phyloP scores from a whole-genome alignment of 1,284 basidiomycete genomes.

The Apiotrichum veenhuisii region DNA sequence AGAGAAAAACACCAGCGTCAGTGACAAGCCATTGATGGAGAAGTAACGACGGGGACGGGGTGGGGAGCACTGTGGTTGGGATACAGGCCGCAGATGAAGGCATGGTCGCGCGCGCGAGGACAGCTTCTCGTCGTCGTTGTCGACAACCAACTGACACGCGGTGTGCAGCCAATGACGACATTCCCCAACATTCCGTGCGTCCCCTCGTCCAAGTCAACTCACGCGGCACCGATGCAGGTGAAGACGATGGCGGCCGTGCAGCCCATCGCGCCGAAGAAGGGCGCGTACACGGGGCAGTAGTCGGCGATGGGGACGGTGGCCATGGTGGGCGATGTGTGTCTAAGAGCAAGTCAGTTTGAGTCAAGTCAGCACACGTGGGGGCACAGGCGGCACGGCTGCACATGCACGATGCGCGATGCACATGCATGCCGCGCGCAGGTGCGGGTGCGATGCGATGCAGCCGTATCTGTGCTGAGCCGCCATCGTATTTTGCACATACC shows the following conservation, averaged over 20 bases:
- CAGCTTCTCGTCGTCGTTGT: no score
- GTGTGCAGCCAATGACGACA: neutral
- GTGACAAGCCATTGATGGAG: neutral
- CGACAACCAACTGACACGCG: no score
- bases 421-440: neutral
- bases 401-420: neutral
- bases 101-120: neutral
- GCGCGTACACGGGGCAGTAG: constrained; percentile 88
- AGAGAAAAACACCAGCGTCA: neutral
- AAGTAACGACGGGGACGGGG: no score
- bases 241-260: constrained; percentile 96
- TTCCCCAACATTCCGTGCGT: neutral
- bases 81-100: neutral
- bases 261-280: constrained; percentile 97
- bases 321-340: constrained; percentile 5
- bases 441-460: no score
- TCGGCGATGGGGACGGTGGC: constrained; percentile 53
- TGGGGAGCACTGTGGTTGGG: no score
- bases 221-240: constrained; percentile 64
- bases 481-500: no score
- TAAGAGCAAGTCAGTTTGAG: neutral
- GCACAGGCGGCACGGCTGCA: no score
- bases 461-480: no score
- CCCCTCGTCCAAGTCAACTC: constrained; percentile 19
- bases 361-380: constrained; percentile 15